Conservation (phyloP, 2,329 filamentous ascomycete genomes). For the Mollisia scopiformis region DNA sequence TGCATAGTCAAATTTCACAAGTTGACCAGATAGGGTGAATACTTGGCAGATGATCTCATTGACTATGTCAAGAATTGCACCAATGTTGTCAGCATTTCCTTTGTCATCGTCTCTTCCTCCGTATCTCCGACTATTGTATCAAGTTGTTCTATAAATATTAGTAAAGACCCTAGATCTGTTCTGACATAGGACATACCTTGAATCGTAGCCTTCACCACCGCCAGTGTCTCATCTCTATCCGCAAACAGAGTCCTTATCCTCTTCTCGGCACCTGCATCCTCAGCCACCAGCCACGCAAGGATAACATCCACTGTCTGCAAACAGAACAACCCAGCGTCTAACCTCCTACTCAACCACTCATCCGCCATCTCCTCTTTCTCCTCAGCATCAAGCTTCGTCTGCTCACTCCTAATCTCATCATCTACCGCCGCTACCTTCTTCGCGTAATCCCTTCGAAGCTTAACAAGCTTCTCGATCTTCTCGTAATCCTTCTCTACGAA, state of each 20-base stretch:
- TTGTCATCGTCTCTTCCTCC: constrained; percentile 54
- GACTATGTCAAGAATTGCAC: constrained; percentile 46
- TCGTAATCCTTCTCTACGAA: constrained; percentile 95
- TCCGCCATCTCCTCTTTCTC: constrained; percentile 64
- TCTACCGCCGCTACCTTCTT: constrained; percentile 65
- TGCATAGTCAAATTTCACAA: background rate
- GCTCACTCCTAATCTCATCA: constrained; percentile 61
- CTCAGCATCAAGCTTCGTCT: constrained; percentile 54
- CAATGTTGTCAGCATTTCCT: constrained; percentile 69
- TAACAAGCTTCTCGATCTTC: constrained; percentile 75
- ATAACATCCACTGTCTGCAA: constrained; percentile 84
- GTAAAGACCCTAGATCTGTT: background rate
- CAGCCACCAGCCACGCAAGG: constrained; percentile 87
- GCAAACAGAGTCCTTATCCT: constrained; percentile 67
- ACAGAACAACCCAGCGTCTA: constrained; percentile 84
- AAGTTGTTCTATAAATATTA: constrained; percentile 56
- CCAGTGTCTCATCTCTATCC: constrained; percentile 68
- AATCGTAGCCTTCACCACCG: constrained; percentile 67
- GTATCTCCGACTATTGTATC: constrained; percentile 57
- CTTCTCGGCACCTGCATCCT: constrained; percentile 75
- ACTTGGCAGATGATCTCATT: constrained; percentile 13
- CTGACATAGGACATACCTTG: constrained; percentile 49
- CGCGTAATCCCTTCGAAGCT: constrained; percentile 72
- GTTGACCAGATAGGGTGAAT: background rate
- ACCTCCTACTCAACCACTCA: constrained; percentile 73